Conservation (phyloP, 306 rosid genomes). For the Cicer judaicum region DNA sequence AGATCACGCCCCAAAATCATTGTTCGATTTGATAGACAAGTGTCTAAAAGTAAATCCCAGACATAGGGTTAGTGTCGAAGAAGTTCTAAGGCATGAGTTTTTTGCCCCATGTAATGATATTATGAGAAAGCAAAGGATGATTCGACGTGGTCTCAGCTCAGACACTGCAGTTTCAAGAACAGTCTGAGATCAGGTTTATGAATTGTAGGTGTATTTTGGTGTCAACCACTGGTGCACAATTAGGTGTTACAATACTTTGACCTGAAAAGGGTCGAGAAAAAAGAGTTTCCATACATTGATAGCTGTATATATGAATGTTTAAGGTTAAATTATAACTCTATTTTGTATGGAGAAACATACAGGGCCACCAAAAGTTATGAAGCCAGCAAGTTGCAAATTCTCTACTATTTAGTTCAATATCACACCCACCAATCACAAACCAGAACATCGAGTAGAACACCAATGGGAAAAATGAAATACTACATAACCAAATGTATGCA, state of each 20-base stretch:
- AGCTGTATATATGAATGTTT: conserved; percentile 27
- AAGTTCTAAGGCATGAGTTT: conserved; percentile 67
- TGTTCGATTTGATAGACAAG: conserved; percentile 68
- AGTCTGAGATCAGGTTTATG: conserved; percentile 22
- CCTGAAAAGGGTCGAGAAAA: background rate
- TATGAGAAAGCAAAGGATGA: conserved; percentile 54
- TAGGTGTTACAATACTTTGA: background rate
- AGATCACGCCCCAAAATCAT: conserved; percentile 53
- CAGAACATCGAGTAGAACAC: conserved; percentile 49
- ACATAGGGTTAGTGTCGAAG: conserved; percentile 63
- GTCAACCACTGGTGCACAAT: background rate
- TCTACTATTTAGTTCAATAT: conserved; percentile 36
- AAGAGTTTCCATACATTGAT: background rate
- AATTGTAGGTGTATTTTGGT: conserved; percentile 10
- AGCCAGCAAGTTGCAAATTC: conserved; percentile 76
- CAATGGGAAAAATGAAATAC: background rate
- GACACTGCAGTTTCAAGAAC: conserved; percentile 30
- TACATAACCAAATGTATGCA: background rate
- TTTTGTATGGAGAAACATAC: conserved; percentile 53
- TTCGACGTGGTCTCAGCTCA: conserved; percentile 36
- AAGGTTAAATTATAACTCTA: background rate
- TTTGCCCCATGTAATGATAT: conserved; percentile 56
- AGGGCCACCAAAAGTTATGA: conserved; percentile 82
- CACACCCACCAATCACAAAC: conserved; percentile 86
- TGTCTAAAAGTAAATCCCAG: conserved; percentile 75